A percentile compares a stretch with the other conserved stretches of the same genome.
These are phyloP conservation scores for Spinacia oleracea DNA, from an alignment of 179 eudicot species.

Conservation along the genomic window DNA sequence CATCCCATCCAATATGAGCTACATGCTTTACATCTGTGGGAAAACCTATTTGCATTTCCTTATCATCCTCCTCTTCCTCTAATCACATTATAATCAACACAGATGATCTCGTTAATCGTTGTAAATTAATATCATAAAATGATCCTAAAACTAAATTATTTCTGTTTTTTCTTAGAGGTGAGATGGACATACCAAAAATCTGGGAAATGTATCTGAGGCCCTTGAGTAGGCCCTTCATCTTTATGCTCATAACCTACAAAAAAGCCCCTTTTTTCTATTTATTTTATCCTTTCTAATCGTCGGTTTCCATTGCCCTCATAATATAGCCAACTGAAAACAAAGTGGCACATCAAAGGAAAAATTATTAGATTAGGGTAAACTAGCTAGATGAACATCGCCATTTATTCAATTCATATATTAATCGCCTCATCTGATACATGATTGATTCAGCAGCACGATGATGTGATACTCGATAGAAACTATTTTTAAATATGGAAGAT, in stretches of 20 bases:
- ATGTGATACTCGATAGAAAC: neutral
- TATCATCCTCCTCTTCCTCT: conserved; percentile 40
- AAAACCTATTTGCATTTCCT: conserved; percentile 40
- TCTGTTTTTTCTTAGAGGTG: neutral
- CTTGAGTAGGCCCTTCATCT: conserved; percentile 41
- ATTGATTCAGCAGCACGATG: neutral
- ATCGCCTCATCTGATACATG: neutral
- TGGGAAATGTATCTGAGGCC: conserved; percentile 42
- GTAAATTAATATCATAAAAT: neutral
- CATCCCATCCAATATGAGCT: conserved; percentile 49
- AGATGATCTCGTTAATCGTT: neutral
- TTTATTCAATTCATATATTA: too few relatives aligned
- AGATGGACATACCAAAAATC: conserved; percentile 29
- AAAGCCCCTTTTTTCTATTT: neutral
- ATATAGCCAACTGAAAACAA: neutral
- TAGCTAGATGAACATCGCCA: neutral
- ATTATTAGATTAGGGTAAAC: neutral
- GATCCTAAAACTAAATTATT: neutral
- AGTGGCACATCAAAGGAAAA: neutral
- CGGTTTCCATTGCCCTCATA: neutral
- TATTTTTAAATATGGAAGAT: neutral
- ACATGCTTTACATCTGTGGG: conserved; percentile 54
- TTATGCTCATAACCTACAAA: conserved; percentile 19
- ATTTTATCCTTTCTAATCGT: neutral
- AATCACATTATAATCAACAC: neutral